Conservation (phyloP, 495 filamentous ascomycete species). For the Penicillium riverlandense region DNA sequence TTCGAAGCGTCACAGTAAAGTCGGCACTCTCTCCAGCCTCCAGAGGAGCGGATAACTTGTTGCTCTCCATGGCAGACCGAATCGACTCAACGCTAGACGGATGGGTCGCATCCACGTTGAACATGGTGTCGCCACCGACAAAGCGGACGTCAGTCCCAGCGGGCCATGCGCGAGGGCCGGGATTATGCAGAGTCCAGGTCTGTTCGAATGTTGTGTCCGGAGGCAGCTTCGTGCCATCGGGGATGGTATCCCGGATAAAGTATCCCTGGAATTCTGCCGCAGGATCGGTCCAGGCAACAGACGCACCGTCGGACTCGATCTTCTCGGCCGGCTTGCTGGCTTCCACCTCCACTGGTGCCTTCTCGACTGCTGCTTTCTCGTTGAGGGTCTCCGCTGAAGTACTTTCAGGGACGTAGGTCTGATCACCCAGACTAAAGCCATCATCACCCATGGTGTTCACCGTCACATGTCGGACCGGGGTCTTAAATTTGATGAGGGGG, state of each 20-base stretch:
- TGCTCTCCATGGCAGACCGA: slow-evolving; percentile 69
- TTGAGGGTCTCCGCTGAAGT: neutral
- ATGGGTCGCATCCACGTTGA: slow-evolving; percentile 70
- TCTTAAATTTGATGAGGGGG: slow-evolving; percentile 95
- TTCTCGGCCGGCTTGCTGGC: slow-evolving; percentile 42
- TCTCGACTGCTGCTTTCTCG: slow-evolving; percentile 51
- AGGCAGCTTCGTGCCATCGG: slow-evolving; percentile 65
- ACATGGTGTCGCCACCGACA: slow-evolving; percentile 92
- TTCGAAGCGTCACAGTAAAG: slow-evolving; percentile 80
- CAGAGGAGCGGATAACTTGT: slow-evolving; percentile 61
- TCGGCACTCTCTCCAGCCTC: slow-evolving; percentile 63
- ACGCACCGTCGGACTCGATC: slow-evolving; percentile 15
- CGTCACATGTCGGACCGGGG: slow-evolving; percentile 78
- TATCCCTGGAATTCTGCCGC: slow-evolving; percentile 52
- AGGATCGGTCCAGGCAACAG: neutral
- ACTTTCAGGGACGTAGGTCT: slow-evolving; percentile 10
- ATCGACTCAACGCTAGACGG: slow-evolving; percentile 68
- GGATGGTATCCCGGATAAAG: slow-evolving; percentile 70
- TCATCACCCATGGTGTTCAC: slow-evolving; percentile 80
- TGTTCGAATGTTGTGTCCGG: slow-evolving; percentile 73
- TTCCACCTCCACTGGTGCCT: slow-evolving; percentile 52
- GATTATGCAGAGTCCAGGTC: slow-evolving; percentile 87
- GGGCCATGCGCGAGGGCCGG: slow-evolving; percentile 73
- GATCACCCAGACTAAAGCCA: slow-evolving; percentile 64
- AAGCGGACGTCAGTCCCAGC: slow-evolving; percentile 85